A percentile compares a stretch with the other conserved stretches of the same genome.
Evolutionary conservation across 306 rosid genomes (phyloP).

Genomic region (Acacia confusa): DNA sequence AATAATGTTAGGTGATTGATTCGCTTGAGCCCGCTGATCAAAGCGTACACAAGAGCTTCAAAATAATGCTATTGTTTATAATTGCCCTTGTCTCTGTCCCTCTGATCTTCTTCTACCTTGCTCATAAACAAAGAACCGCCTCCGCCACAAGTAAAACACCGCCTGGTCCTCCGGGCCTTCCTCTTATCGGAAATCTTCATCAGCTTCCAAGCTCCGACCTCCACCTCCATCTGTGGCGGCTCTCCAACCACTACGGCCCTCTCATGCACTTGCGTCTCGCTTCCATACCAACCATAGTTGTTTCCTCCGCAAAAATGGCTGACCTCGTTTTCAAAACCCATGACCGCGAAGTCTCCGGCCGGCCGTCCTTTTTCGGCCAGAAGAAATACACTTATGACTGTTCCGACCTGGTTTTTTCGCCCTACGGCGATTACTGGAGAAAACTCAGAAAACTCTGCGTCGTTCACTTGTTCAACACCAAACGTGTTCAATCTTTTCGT

Average conservation of each 20-base stretch:
- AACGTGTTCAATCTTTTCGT: conserved; percentile 38
- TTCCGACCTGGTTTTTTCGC: conserved; percentile 47
- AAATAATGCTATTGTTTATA: background rate
- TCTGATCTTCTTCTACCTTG: conserved; percentile 12
- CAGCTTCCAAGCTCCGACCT: conserved; percentile 35
- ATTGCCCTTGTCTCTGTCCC: background rate
- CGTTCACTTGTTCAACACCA: conserved; percentile 41
- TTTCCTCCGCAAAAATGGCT: conserved; percentile 41
- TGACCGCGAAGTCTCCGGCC: conserved; percentile 38
- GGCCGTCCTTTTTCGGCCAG: conserved; percentile 32
- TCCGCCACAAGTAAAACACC: conserved; percentile 15
- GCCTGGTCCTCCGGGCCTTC: conserved; percentile 59
- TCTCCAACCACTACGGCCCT: conserved; percentile 47
- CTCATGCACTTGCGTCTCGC: conserved; percentile 49
- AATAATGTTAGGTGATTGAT: background rate
- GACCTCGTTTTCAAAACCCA: conserved; percentile 34
- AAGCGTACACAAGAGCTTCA: background rate
- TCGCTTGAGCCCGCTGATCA: background rate
- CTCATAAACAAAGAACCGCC: conserved; percentile 1
- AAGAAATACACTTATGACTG: conserved; percentile 40
- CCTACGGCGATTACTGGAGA: conserved; percentile 50
- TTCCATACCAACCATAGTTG: conserved; percentile 11
- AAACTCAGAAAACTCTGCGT: conserved; percentile 47
- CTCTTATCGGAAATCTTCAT: conserved; percentile 58
- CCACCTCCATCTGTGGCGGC: conserved; percentile 39